Base-by-base conservation (phyloP, 2,329 filamentous ascomycete genomes). In the Colletotrichum sp. region DNA sequence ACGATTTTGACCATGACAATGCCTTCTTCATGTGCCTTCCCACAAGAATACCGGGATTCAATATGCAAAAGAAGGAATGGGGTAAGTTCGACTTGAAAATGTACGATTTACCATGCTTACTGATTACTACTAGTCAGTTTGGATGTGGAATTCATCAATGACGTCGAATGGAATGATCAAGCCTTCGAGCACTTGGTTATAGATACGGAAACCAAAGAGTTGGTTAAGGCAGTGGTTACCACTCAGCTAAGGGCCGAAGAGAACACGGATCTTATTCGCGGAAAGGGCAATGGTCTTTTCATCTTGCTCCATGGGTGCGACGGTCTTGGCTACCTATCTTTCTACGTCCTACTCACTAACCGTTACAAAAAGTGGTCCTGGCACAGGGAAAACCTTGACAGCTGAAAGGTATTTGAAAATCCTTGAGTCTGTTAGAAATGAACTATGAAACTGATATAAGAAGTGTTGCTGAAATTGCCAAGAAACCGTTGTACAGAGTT, bases 311-410 rank as follows among this genome's bases (percentile, higher is more conserved):
- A 85, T 59, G 84, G 84, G 3, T 64, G 55, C 7, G 25, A 25
- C 25, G 3, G 25, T 25, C 4, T 25, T 25, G 4, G 25, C 25
- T 25, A 25, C 25, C 25, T 25, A 25, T 25, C 25, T 25, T 25
- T 4, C 25, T 25, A 25, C 25, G 25, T 25, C 25, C 25, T 25
- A 25, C 4, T 4, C 25, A 4, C 59, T 64, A 22, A 71, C 19
- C 27, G 2, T 8, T 13, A 2, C 5, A 8, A 73, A 5, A 8
- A 73, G 71, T 2, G 78, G 79, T 2, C 84, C 84, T 0, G 84
- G 84, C 3, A 84, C 82, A 0, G 84, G 84, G 13, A 85, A 85
- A 76, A 85, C 84, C 3, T 68, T 85, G 27, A 85, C 84, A 1
- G 84, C 84, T 0, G 82, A 84, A 71, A 82, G 80, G 66, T 74